Conservation (phyloP, 768 basidiomycete genomes). For the Gymnopilus dilepis region DNA sequence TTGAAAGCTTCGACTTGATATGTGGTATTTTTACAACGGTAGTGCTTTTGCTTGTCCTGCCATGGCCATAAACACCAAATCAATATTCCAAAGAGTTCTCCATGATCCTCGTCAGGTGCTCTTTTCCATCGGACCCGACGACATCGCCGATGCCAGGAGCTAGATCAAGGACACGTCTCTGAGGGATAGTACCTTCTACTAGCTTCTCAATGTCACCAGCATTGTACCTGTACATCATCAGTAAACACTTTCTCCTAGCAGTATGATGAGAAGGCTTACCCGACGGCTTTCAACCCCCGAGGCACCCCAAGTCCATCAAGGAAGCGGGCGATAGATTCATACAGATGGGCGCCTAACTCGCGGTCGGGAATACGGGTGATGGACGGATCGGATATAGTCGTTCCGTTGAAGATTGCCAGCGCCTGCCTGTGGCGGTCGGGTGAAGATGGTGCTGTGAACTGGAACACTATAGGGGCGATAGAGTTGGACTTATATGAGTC, state of each 20-base stretch:
- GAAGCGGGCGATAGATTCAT: slow-evolving; percentile 88
- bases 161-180: slow-evolving; percentile 89
- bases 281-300: slow-evolving; percentile 83
- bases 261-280: slow-evolving; percentile 37
- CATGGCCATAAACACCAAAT: slow-evolving; percentile 23
- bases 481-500: background rate
- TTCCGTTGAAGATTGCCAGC: slow-evolving; percentile 79
- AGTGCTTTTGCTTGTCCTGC: background rate
- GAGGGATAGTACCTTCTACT: slow-evolving; percentile 92
- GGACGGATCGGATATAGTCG: slow-evolving; percentile 68
- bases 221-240: slow-evolving; percentile 52
- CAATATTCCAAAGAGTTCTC: slow-evolving; percentile 81
- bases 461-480: slow-evolving; percentile 65
- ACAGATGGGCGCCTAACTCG: slow-evolving; percentile 80
- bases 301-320: slow-evolving; percentile 85
- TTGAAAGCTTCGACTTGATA: background rate
- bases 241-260: background rate
- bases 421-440: slow-evolving; percentile 91
- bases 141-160: slow-evolving; percentile 90
- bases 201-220: slow-evolving; percentile 70
- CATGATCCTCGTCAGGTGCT: slow-evolving; percentile 83
- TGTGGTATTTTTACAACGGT: background rate
- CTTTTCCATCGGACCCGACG: slow-evolving; percentile 79
- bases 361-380: slow-evolving; percentile 76
- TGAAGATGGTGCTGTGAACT: slow-evolving; percentile 93